Evolutionary conservation across 202 grass and related monocot genomes (phyloP).

Genomic region (Panicum hallii): DNA sequence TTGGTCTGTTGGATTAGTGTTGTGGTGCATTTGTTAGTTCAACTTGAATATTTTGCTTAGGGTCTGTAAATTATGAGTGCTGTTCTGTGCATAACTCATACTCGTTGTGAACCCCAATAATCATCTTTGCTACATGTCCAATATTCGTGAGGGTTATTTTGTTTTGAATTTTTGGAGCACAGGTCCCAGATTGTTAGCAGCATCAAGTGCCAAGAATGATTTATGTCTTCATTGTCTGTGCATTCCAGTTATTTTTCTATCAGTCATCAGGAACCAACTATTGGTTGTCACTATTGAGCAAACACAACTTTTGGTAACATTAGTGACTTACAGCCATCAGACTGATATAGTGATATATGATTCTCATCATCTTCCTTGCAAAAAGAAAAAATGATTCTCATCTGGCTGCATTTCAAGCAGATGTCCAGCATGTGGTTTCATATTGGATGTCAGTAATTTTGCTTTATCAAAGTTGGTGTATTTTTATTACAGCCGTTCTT

Average conservation of each 20-base stretch:
- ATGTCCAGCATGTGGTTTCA: neutral
- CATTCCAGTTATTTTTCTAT: neutral
- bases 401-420: neutral
- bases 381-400: neutral
- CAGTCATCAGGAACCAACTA: too few relatives aligned
- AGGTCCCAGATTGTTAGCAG: neutral
- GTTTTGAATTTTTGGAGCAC: neutral
- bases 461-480: neutral
- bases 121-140: neutral
- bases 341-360: constrained; percentile 26
- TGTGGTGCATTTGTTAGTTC: constrained; percentile 2
- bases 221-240: neutral
- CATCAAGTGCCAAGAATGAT: neutral
- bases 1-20: neutral
- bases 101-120: neutral
- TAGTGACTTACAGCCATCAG: neutral
- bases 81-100: constrained; percentile 31
- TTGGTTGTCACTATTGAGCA: too few relatives aligned
- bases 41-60: neutral
- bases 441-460: neutral
- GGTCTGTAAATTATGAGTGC: neutral
- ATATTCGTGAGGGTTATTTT: neutral
- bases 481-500: neutral
- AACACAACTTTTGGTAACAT: neutral
- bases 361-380: neutral